Evolutionary conservation across 805 yeast genomes (phyloP), one percentile per base, ranked within the genome.

Genomic region (Ogataea pini): DNA sequence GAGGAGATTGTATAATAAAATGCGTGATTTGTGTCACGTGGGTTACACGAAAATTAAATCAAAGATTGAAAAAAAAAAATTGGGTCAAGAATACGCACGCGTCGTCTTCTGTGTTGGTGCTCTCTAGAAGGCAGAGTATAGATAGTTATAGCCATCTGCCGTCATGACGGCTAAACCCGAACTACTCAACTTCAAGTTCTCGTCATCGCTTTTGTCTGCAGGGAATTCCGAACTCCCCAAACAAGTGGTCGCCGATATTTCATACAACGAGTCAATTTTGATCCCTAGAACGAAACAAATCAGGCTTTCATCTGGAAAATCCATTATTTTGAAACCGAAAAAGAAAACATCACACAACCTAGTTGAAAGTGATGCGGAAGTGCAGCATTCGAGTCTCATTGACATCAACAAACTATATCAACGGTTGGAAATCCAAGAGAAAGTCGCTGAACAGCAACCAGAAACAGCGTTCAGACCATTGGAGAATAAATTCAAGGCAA

Each of bases 351-450:
- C n/a, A n/a, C n/a, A 31, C 13, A 34, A 10, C 7, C 41, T 25
- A 2, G 14, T 29, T n/a, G 42, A 14, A 4, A 14, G 10, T 16
- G 33, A 27, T 7, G 10, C 25, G 17, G 20, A 19, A 14, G 37
- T 42, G 14, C 54, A 52, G 17, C 53, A 56, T n/a, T n/a, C 45
- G 5, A 52, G 52, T 10, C 36, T 59, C 12, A 55, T 66, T 7
- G 50, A 65, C 40, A 64, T 66, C 40, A 46, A 53, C 31, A 51
- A 38, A 17, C 42, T 66, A 8, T 52, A 56, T 22, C 51, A 55
- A 12, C 55, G 55, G 25, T 25, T 67, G 7, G 56, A 58, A 24
- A 50, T 66, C 8, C 52, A 55, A n/a, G 51, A 65, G 14, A 46
- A 46, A 18, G 47, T 61, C 6, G 44, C 44, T 2, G 54, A 51